Conservation (phyloP, 2,329 filamentous ascomycete species). For the Stachybotrys elegans region DNA sequence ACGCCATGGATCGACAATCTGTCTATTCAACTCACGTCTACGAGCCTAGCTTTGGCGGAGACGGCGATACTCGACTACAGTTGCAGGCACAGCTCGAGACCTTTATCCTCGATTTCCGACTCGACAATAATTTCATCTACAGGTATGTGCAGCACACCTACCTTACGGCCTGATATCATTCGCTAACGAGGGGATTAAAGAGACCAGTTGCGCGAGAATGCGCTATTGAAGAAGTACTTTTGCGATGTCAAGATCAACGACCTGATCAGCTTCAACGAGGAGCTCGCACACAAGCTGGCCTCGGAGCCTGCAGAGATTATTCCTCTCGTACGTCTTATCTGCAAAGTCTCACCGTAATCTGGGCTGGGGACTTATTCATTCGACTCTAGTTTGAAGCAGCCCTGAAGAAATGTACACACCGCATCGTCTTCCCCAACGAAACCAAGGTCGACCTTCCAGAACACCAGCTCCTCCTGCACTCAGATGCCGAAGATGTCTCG, state of each 20-base stretch:
- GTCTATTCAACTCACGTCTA: conserved; percentile 83
- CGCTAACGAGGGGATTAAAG: conserved; percentile 43
- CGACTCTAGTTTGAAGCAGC: conserved; percentile 75
- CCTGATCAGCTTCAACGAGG: conserved; percentile 92
- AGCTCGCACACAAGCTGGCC: conserved; percentile 82
- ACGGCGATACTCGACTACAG: conserved; percentile 64
- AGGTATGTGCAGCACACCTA: too few relatives aligned
- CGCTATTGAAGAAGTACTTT: conserved; percentile 87
- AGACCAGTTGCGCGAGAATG: conserved; percentile 94
- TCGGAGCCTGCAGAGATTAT: conserved; percentile 91
- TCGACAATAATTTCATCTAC: conserved; percentile 94
- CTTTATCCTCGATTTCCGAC: conserved; percentile 88
- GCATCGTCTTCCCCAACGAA: conserved; percentile 82
- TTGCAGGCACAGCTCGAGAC: conserved; percentile 77
- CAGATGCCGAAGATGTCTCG: conserved; percentile 81
- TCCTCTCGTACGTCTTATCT: conserved; percentile 60
- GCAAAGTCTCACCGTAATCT: too few relatives aligned
- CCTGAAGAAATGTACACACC: conserved; percentile 83
- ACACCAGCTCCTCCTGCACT: conserved; percentile 93
- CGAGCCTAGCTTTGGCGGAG: conserved; percentile 59
- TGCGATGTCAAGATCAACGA: conserved; percentile 96
- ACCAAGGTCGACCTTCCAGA: conserved; percentile 67
- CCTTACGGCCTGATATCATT: too few relatives aligned
- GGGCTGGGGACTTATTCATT: too few relatives aligned
- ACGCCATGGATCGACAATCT: conserved; percentile 84